Evolutionary conservation across 495 filamentous ascomycete species (phyloP).

Genomic region (Xylaria intraflava): DNA sequence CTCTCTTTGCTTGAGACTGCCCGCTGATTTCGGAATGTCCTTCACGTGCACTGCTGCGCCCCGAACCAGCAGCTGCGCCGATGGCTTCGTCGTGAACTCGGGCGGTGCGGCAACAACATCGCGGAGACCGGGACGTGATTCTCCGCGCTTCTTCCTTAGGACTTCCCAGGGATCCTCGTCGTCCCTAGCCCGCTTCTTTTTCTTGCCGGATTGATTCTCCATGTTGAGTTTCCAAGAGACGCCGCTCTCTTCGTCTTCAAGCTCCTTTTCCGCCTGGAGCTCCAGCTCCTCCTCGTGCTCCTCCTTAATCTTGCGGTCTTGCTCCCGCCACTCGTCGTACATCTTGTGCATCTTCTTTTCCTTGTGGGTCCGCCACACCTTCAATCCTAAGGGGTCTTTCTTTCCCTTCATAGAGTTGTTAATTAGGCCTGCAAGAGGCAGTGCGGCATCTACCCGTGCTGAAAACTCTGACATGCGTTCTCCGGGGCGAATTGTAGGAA

Average conservation of each 20-base stretch:
- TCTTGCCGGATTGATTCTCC: conserved; percentile 25
- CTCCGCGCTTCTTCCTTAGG: conserved; percentile 54
- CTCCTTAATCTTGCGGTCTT: conserved; percentile 50
- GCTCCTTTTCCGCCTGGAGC: conserved; percentile 57
- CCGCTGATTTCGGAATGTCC: conserved; percentile 67
- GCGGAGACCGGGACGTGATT: conserved; percentile 56
- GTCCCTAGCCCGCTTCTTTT: conserved; percentile 50
- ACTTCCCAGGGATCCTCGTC: conserved; percentile 75
- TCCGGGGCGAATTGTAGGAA: conserved; percentile 69
- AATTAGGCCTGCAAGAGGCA: conserved; percentile 64
- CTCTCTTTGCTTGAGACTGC: conserved; percentile 75
- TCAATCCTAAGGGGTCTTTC: conserved; percentile 49
- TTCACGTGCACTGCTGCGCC: conserved; percentile 66
- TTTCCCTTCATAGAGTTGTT: conserved; percentile 43
- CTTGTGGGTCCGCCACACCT: conserved; percentile 61
- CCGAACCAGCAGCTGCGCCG: conserved; percentile 62
- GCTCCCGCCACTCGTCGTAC: conserved; percentile 73
- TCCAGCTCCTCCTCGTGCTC: conserved; percentile 54
- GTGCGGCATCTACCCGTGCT: conserved; percentile 75
- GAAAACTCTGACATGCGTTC: conserved; percentile 78
- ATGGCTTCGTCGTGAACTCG: conserved; percentile 55
- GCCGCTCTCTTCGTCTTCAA: conserved; percentile 54
- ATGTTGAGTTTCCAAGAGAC: conserved; percentile 48
- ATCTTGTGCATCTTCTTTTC: conserved; percentile 76
- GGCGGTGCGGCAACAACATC: conserved; percentile 82